These are phyloP conservation scores for Benincasa hispida DNA, from an alignment of 306 rosid species.

Conservation along the genomic window DNA sequence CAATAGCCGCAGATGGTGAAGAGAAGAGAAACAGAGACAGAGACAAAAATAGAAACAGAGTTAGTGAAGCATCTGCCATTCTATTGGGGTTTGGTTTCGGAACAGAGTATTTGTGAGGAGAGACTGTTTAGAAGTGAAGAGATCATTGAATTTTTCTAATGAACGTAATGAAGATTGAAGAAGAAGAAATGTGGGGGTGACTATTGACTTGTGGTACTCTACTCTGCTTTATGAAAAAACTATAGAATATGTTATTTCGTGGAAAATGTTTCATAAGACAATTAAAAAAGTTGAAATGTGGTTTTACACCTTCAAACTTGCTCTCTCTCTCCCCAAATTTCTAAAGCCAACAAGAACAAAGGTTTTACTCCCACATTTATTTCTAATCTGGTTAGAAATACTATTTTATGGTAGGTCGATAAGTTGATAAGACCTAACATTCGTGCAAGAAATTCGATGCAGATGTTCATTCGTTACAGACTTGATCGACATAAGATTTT, in stretches of 20 bases:
- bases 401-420: too few species aligned
- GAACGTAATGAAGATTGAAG: neutral
- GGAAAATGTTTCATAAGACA: neutral
- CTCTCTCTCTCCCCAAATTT: too few species aligned
- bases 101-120: neutral
- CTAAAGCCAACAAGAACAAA: too few species aligned
- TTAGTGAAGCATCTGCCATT: neutral
- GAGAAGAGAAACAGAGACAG: neutral
- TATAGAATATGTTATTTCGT: neutral
- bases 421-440: too few species aligned
- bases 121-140: neutral
- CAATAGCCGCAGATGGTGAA: conserved; percentile 15
- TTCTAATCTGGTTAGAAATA: too few species aligned
- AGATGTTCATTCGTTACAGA: too few species aligned
- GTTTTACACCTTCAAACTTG: too few species aligned
- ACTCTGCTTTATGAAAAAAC: neutral
- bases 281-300: neutral
- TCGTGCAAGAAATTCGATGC: too few species aligned
- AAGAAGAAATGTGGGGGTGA: neutral
- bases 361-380: too few species aligned
- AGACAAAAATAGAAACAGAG: neutral
- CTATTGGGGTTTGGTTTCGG: neutral
- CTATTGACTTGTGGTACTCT: neutral
- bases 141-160: neutral
- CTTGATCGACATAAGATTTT: too few species aligned